Evolutionary conservation across 2,329 filamentous ascomycete genomes (phyloP), one percentile per base, ranked within the genome.

Genomic region (Colletotrichum karsti): DNA sequence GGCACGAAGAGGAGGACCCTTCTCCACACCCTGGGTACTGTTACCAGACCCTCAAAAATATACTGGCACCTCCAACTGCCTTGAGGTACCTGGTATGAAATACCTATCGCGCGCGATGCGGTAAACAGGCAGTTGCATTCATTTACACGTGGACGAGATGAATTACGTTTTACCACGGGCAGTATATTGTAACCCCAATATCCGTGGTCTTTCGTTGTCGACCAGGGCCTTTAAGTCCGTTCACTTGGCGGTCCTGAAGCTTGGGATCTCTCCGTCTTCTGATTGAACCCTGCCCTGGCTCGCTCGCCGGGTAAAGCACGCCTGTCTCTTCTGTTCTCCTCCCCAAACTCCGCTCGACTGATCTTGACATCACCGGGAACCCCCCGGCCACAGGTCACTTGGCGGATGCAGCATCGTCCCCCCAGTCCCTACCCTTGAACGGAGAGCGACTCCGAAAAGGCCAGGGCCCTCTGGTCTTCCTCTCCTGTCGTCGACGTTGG

Each of bases 361-460:
- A 59, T 65, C 35, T 68, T 68, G 60, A 68, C 65, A 68, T 65
- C 60, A 65, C 60, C 35, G 28, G 54, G 60, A 68, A 22, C 20
- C 53, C 37, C 60, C 54, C 30, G 54, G 53, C 30, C 46, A 50
- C 26, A 54, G 59, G 24, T 50, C 28, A 42, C 51, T 63, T 63
- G 30, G 46, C 46, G 46, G 24, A n/a, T n/a, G 46, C 24, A 28
- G 46, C 4, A 5, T 15, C 46, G 24, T 24, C 26, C 46, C 24
- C 46, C 24, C n/a, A 10, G 30, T 44, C 22, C 30, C 22, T 44
- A 22, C 53, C 53, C 41, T 44, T 64, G 46, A 18, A 58, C 60
- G 64, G 44, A 67, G 37, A 64, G 64, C 30, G 46, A 58, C 60
- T 64, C 60, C 53, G 60, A 54, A 26, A 64, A n/a, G n/a, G 64